Conservation (phyloP, 306 rosid genomes). For the Casuarina glauca region DNA sequence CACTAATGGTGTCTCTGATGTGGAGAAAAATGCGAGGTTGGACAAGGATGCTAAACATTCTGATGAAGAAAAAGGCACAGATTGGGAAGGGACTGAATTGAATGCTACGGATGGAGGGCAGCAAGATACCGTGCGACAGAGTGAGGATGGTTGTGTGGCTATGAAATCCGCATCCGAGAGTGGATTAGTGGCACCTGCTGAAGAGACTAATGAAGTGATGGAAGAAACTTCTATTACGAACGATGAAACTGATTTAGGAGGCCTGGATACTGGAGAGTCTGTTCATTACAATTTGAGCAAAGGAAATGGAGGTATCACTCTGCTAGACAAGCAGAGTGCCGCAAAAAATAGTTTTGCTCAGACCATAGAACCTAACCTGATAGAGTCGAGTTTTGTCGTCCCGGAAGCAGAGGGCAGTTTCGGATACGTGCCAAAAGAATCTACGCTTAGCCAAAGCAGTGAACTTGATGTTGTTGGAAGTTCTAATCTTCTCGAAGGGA, state of each 20-base stretch:
- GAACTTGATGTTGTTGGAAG: slow-evolving; percentile 19
- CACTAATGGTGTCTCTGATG: slow-evolving; percentile 12
- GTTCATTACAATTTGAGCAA: not conserved
- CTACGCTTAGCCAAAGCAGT: slow-evolving; percentile 8
- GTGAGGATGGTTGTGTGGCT: slow-evolving; percentile 12
- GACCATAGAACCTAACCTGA: slow-evolving; percentile 17
- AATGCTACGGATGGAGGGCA: slow-evolving; percentile 17
- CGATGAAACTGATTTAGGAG: slow-evolving; percentile 1
- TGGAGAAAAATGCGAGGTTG: slow-evolving; percentile 10
- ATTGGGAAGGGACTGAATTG: slow-evolving; percentile 23
- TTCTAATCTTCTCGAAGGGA: slow-evolving; percentile 14
- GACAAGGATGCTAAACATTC: slow-evolving; percentile 18
- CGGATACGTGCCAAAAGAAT: slow-evolving; percentile 20
- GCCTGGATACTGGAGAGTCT: slow-evolving; percentile 20
- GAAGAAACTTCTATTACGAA: slow-evolving; percentile 21
- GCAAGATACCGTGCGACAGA: slow-evolving; percentile 10
- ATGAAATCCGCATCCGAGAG: slow-evolving; percentile 10
- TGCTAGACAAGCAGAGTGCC: slow-evolving; percentile 19
- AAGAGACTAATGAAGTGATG: slow-evolving; percentile 8
- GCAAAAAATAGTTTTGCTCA: slow-evolving; percentile 20
- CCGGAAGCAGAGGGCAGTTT: slow-evolving; percentile 3
- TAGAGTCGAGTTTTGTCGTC: not conserved
- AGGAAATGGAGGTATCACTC: not conserved
- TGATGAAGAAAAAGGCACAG: slow-evolving; percentile 14
- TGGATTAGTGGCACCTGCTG: slow-evolving; percentile 9